Base-by-base conservation (phyloP, 2,329 filamentous ascomycete species). In the Bipolaris sorokiniana region DNA sequence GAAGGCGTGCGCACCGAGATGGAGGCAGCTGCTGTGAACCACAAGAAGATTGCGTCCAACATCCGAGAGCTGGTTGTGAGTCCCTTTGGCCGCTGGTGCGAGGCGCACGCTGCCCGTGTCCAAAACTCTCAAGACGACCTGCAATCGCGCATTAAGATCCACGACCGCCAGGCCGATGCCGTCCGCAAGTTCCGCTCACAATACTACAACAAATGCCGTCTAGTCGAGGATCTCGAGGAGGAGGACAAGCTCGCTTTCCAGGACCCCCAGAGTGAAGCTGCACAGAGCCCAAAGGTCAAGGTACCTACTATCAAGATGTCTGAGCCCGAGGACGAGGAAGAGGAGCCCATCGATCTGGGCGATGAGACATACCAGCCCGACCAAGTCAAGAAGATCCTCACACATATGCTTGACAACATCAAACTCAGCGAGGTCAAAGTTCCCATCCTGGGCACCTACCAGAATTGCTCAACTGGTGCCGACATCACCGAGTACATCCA, bases 191-290 rank as follows among this genome's bases (percentile, higher is more conserved):
- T 97, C 68, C 88, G 95, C 63, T 97, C 91, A 77, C 90, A 91
- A 68, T 99, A 99, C 79, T 98, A 98, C 84, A 99, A 98, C 83
- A 99, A 98, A 80, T 99, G 95, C 76, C 89, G 96, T 48, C 82
- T 97, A 61, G 90, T 98, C 6, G 96, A 99, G 76, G 95, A 99
- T 74, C 81, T 98, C 59, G 95, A 99, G 76, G 95, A 99, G 78
- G 96, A 99, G 81, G 97, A 97, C 77, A 98, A 99, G 79, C 85
- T 99, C 53, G 95, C 93, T 37, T 99, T 99, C 78, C 92, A 97
- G 76, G 92, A 93, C 64, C 92, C 92, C 5, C 82, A 85, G 59
- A 82, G 75, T 49, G 78, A 83, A 60, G 75, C 71, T 16, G 72
- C 76, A 7, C 74, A 78, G 69, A 83, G 85, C 75, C 79, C 82